Evolutionary conservation across 2,329 filamentous ascomycete species (phyloP), one percentile per base, ranked within the genome.

Genomic region (Scleromitrula shiraiana): DNA sequence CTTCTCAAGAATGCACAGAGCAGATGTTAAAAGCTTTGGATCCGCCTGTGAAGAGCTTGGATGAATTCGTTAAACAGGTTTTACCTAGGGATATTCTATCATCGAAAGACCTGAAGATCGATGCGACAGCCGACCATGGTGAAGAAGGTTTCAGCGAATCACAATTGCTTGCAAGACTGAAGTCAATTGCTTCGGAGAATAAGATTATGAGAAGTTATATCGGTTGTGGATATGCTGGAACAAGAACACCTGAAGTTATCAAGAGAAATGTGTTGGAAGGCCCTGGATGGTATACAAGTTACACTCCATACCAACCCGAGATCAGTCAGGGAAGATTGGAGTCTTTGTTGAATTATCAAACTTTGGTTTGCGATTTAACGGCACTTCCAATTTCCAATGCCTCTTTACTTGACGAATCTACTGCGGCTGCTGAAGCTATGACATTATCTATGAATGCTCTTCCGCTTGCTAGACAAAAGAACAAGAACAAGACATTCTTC

Each of bases 271-370:
- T 97, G 4, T 72, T 97, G 50, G 89, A 97, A 73, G 91, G 85
- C 65, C 91, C 91, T 5, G 89, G 83, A 8, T 97, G 91, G 91
- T 97, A 97, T 67, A 97, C 91, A 33, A 95, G 89, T 70, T 96
- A 97, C 67, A 96, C 91, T 0, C 91, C 91, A 14, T 97, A 96
- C 68, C 91, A 97, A 70, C 85, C 91, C 2, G 91, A 97, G 70
- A 95, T 97, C 71, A 95, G 89, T 65, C 91, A 97, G 70, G 91
- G 91, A 29, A 82, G 91, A 47, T 70, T 97, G 53, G 88, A 96
- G 73, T 95, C 88, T 5, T 72, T 97, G 46, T 73, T 97, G 54
- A 97, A 97, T 73, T 97, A 89, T 71, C 91, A 97, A 73, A 97
- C 91, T 15, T 75, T 97, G 72, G 84, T 95, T 7, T 82, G 83